phyloP scores from a whole-genome alignment of 495 filamentous ascomycete genomes.

The Tuber borchii region DNA sequence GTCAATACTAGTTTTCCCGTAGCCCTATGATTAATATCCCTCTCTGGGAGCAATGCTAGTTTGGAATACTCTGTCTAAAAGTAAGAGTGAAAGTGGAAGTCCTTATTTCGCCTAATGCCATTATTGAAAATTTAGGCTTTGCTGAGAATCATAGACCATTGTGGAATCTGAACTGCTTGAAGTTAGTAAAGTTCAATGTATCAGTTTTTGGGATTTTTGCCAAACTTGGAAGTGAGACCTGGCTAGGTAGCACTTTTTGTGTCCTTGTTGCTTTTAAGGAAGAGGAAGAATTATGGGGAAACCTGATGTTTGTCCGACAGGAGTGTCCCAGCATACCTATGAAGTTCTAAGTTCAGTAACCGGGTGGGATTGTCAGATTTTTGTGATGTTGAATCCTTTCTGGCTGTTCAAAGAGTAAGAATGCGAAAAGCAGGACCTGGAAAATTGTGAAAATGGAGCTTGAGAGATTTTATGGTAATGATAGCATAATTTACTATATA shows the following conservation, averaged over 20 bases:
- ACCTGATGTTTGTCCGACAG: too few relatives aligned
- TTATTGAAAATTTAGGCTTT: not conserved
- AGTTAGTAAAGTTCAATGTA: not conserved
- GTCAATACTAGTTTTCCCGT: not conserved
- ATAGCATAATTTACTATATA: too few relatives aligned
- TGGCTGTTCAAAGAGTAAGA: too few relatives aligned
- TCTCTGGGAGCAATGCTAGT: not conserved
- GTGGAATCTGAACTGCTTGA: not conserved
- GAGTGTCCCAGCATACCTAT: too few relatives aligned
- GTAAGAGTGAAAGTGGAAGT: not conserved
- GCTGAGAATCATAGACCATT: not conserved
- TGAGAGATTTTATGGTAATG: too few relatives aligned
- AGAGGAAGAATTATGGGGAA: not conserved
- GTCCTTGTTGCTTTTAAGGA: not conserved
- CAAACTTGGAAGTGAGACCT: not conserved
- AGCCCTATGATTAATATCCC: not conserved
- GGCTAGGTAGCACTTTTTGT: not conserved
- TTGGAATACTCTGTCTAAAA: not conserved
- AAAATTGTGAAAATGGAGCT: too few relatives aligned
- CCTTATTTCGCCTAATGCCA: not conserved
- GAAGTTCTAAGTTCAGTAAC: too few relatives aligned
- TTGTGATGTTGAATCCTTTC: too few relatives aligned
- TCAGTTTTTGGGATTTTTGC: not conserved
- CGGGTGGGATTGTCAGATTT: too few relatives aligned
- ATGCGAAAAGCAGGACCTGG: too few relatives aligned